Conservation (phyloP, 257 asterid genomes). For the Solanum appendiculatum region DNA sequence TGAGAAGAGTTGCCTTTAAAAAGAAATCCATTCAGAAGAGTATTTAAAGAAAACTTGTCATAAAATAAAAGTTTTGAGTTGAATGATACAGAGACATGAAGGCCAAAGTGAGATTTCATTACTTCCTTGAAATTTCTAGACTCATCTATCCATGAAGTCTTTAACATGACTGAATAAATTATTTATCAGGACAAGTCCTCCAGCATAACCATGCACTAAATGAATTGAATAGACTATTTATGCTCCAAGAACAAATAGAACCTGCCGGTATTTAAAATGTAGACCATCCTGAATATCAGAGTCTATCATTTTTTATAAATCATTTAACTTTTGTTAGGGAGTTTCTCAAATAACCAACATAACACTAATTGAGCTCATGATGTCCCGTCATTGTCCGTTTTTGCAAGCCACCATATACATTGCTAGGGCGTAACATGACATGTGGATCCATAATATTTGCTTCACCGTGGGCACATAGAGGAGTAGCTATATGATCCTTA, state of each 20-base stretch:
- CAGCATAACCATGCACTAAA: background rate
- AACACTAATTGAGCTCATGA: background rate
- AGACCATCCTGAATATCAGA: background rate
- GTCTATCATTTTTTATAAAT: too few relatives aligned
- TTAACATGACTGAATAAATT: background rate
- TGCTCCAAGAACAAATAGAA: background rate
- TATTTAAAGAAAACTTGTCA: background rate
- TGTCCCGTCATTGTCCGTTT: too few relatives aligned
- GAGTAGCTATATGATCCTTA: background rate
- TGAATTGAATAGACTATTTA: background rate
- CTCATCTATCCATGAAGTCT: background rate
- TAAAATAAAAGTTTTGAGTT: background rate
- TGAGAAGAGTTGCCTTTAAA: background rate
- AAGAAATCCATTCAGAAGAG: background rate
- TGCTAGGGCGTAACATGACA: background rate
- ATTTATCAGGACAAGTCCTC: background rate
- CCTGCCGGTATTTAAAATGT: background rate
- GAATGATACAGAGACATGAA: background rate
- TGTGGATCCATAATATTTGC: background rate
- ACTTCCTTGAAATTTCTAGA: background rate
- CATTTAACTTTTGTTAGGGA: background rate
- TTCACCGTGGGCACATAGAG: background rate
- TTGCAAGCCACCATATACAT: background rate
- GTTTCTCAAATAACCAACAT: too few relatives aligned
- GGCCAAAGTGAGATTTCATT: background rate